A percentile compares a stretch with the other conserved stretches of the same genome.
These are phyloP conservation scores for Amphirosellinia nigrospora DNA, from an alignment of 495 filamentous ascomycete species.

Conservation along the genomic window DNA sequence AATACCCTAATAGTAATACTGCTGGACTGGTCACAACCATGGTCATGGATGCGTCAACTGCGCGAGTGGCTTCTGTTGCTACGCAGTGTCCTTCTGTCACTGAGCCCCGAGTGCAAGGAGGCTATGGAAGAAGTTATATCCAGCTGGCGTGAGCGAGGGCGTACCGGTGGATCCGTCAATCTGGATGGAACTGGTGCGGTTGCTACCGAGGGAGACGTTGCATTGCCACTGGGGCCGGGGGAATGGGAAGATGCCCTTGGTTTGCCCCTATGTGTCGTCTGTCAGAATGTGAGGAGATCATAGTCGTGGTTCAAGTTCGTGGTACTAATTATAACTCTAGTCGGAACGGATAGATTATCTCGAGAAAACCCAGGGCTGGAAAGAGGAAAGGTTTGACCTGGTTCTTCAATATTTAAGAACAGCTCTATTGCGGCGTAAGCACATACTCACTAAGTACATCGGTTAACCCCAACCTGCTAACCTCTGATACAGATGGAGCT, in stretches of 20 bases:
- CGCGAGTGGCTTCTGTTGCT: constrained; percentile 87
- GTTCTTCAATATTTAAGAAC: constrained; percentile 88
- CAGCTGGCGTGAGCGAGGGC: constrained; percentile 63
- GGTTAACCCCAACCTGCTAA: constrained; percentile 31
- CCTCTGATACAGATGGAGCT: constrained; percentile 70
- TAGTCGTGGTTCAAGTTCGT: background rate
- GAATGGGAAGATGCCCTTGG: constrained; percentile 95
- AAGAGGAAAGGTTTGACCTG: constrained; percentile 92
- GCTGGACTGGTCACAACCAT: constrained; percentile 91
- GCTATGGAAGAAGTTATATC: constrained; percentile 84
- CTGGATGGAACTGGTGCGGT: constrained; percentile 53
- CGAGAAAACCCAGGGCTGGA: constrained; percentile 88
- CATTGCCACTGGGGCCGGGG: constrained; percentile 82
- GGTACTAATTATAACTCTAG: constrained; percentile 53
- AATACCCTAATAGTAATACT: constrained; percentile 88
- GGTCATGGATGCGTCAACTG: constrained; percentile 88
- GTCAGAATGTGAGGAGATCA: constrained; percentile 75
- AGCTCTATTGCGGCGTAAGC: constrained; percentile 79
- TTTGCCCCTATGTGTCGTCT: constrained; percentile 88
- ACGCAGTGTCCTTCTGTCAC: constrained; percentile 71
- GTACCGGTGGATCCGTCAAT: constrained; percentile 56
- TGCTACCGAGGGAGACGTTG: constrained; percentile 63
- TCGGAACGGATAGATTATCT: constrained; percentile 87
- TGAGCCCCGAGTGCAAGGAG: constrained; percentile 78
- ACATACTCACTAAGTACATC: constrained; percentile 34